Conservation (phyloP, 2,329 filamentous ascomycete species). For the Arachnomyces sp. region DNA sequence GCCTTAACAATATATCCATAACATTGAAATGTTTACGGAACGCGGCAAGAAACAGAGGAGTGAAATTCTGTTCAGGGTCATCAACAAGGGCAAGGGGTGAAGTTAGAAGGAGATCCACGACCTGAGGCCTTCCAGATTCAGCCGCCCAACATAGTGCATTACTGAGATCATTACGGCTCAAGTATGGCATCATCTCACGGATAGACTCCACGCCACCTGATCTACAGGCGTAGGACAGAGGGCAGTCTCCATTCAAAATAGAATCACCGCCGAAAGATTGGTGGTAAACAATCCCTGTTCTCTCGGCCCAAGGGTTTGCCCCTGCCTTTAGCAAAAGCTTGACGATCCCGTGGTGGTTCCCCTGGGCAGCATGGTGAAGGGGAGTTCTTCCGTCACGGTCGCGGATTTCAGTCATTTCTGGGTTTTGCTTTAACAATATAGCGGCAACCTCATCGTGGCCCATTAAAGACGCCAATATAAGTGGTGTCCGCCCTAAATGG, state of each 20-base stretch:
- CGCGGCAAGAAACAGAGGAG: constrained; percentile 7
- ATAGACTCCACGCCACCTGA: neutral
- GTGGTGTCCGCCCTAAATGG: neutral
- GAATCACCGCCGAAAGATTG: no score
- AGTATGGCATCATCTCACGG: constrained; percentile 6
- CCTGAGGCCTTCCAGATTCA: neutral
- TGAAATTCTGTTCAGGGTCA: no score
- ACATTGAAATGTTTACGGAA: no score
- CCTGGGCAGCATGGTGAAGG: constrained; percentile 14
- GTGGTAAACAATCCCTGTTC: no score
- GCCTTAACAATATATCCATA: no score
- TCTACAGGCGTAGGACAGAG: no score
- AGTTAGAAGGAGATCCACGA: constrained; percentile 1
- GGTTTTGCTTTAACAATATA: constrained; percentile 12
- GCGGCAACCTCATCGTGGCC: constrained; percentile 11
- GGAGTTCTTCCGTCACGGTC: constrained; percentile 10
- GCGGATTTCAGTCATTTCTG: constrained; percentile 10
- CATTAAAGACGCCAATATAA: neutral
- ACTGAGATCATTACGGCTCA: constrained; percentile 1
- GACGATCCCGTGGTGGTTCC: constrained; percentile 11
- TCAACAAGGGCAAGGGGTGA: no score
- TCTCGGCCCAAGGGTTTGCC: no score
- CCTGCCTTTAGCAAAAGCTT: constrained; percentile 11
- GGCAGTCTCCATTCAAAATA: no score
- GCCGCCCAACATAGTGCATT: constrained; percentile 3